Conservation (phyloP, 2,329 filamentous ascomycete genomes). For the Penicillium sp. region DNA sequence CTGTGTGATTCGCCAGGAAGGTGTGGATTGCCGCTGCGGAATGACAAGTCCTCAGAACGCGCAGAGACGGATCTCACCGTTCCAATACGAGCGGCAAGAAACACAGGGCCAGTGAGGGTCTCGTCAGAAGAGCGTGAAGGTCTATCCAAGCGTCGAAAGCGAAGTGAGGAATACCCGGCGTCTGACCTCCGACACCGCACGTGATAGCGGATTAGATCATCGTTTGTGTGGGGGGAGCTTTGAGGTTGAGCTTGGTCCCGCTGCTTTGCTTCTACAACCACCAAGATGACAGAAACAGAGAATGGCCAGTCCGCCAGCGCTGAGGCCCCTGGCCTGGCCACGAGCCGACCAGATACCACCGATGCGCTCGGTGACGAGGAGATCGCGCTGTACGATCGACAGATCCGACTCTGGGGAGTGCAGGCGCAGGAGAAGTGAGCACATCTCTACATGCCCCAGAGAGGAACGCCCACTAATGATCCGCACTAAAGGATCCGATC, state of each 20-base stretch:
- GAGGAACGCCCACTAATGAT: background rate
- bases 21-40: background rate
- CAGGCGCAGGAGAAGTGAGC: conserved; percentile 75
- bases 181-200: too few species aligned
- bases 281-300: conserved; percentile 27
- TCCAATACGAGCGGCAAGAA: background rate
- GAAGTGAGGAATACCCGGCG: too few species aligned
- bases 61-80: conserved; percentile 1
- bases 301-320: conserved; percentile 34
- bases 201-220: conserved; percentile 28
- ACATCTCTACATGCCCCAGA: background rate
- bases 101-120: too few species aligned
- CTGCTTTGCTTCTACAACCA: conserved; percentile 3
- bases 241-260: background rate
- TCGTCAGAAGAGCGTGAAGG: too few species aligned
- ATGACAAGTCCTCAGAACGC: too few species aligned
- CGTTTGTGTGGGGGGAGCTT: conserved; percentile 17
- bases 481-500: conserved; percentile 69
- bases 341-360: too few species aligned
- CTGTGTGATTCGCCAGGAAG: conserved; percentile 8
- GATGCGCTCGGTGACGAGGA: too few species aligned
- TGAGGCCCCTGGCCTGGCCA: too few species aligned
- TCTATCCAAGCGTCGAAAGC: too few species aligned
- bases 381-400: conserved; percentile 93
- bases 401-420: conserved; percentile 96